Base-by-base conservation (phyloP, 805 yeast species). In the Schizosaccharomyces japonicus region DNA sequence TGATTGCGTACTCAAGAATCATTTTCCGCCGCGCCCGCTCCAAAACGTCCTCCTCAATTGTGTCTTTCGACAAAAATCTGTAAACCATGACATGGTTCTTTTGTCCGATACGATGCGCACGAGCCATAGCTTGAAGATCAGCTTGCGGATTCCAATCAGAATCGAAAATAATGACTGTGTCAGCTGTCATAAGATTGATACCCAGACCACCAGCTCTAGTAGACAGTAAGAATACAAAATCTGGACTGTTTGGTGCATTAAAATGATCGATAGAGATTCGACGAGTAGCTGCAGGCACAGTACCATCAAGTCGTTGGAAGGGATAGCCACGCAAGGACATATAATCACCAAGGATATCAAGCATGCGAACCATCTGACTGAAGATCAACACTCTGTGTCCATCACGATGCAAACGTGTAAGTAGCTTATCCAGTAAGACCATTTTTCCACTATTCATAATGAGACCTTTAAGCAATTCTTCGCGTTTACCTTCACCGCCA, bases 91-190 rank as follows among this genome's bases (percentile, higher is more conserved):
- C 99, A 63, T 90, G 98, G 56, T 82, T 84, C 63, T 85, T 90
- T 62, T 90, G 99, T 13, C 99, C 99, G 60, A 90, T 90, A 68
- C 99, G 77, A 65, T 90, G 99, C 2, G 98, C 98, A 64, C 98
- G 76, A 0, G 98, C 98, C 98, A 90, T 90, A 1, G 98, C 98
- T 63, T 90, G 98, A 57, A 90, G 67, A 70, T 90, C 98, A 0
- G 98, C 98, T 62, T 90, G 98, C 0, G 98, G 98, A 59, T 90
- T 90, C 98, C 98, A 90, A 65, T 90, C 98, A 3, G 94, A 82
- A 63, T 90, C 98, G 63, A 90, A 90, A 39, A 90, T 87, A 55
- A 90, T 82, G 27, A 90, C 99, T 4, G 99, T 90, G 59, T 90
- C 99, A 3, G 99, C 99, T 5, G 98, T 90, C 98, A 90, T 90